A percentile compares a stretch with the other conserved stretches of the same genome.
Conservation (phyloP, 2,329 filamentous ascomycete genomes). For the Paecilomyces formosus region DNA sequence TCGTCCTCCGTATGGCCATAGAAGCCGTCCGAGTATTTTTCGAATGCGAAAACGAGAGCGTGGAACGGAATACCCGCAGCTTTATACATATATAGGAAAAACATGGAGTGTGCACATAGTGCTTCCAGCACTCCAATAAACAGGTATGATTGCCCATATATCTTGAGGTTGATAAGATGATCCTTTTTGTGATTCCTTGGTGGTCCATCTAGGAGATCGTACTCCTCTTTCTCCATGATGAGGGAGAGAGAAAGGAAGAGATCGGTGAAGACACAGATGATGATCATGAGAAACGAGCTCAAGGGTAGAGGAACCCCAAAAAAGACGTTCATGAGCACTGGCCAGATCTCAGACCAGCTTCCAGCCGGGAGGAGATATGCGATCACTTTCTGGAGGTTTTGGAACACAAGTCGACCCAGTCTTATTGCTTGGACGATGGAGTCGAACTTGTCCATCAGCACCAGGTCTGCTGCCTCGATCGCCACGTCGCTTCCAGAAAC, state of each 20-base stretch:
- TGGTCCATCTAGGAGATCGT: slow-evolving; percentile 45
- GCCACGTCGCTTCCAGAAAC: slow-evolving; percentile 34
- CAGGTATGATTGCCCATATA: slow-evolving; percentile 47
- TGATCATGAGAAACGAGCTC: slow-evolving; percentile 51
- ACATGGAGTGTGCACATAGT: slow-evolving; percentile 45
- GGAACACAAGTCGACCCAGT: slow-evolving; percentile 26
- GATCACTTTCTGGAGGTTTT: slow-evolving; percentile 31
- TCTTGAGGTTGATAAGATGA: slow-evolving; percentile 46
- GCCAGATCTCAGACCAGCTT: slow-evolving; percentile 52
- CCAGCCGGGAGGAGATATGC: slow-evolving; percentile 45
- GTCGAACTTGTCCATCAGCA: slow-evolving; percentile 27
- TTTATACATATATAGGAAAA: slow-evolving; percentile 47
- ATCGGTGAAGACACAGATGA: slow-evolving; percentile 51
- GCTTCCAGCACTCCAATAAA: slow-evolving; percentile 49
- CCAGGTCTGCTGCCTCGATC: slow-evolving; percentile 33
- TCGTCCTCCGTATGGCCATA: slow-evolving; percentile 42
- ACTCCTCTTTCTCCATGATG: slow-evolving; percentile 51
- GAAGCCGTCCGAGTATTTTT: slow-evolving; percentile 42
- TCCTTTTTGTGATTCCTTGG: slow-evolving; percentile 45
- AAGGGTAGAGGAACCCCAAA: slow-evolving; percentile 48
- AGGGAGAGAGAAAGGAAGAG: slow-evolving; percentile 45
- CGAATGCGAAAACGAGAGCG: slow-evolving; percentile 45
- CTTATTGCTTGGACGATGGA: slow-evolving; percentile 27
- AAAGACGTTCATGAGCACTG: slow-evolving; percentile 49
- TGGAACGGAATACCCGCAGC: slow-evolving; percentile 42